Evolutionary conservation across 73 alveolate species (phyloP), one percentile per base, ranked within the genome.

Genomic region (Blepharisma stoltei): DNA sequence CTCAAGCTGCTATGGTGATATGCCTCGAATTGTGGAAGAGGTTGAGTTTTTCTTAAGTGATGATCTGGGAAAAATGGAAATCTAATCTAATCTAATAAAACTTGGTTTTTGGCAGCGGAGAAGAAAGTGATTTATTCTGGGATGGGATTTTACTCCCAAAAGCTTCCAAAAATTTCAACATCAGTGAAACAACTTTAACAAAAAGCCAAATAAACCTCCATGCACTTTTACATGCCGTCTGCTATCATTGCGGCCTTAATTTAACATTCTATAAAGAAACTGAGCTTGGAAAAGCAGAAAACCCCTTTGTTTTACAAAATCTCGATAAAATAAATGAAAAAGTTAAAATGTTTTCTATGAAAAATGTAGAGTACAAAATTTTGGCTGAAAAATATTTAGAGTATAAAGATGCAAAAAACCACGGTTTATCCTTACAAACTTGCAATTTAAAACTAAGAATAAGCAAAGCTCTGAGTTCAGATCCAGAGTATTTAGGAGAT

Each of bases 221-320:
- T 54, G 91, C 95, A 5, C 84, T 88, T 27, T 83, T 77, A 60
- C 86, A 78, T 52, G 44, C 89, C 0, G 66, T 88, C 27, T 66
- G 65, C 55, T 67, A 68, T 53, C 89, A 78, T 20, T 6, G 76
- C 0, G 91, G 95, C 43, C 76, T 88, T n/a, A 46, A 38, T 6
- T 54, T 84, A 27, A 37, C 20, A 14, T 43, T 69, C 5, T 43
- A 65, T n/a, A 43, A 69, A 69, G 79, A 69, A 9, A 1, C 54
- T 20, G 18, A 14, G 45, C 45, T 60, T 18, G 73, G 73, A 25
- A 60, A 60, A 25, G 5, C 5, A 8, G 73, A 60, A 25, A 60
- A 60, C 73, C 73, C 73, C 0, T 60, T 60, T 25, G 14, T 38
- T 18, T 60, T 25, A 2, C 73, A 60, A 60, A 18, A 11, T 60